Conservation (phyloP, 2,329 filamentous ascomycete species). For the Rhexocercosporidium sp. region DNA sequence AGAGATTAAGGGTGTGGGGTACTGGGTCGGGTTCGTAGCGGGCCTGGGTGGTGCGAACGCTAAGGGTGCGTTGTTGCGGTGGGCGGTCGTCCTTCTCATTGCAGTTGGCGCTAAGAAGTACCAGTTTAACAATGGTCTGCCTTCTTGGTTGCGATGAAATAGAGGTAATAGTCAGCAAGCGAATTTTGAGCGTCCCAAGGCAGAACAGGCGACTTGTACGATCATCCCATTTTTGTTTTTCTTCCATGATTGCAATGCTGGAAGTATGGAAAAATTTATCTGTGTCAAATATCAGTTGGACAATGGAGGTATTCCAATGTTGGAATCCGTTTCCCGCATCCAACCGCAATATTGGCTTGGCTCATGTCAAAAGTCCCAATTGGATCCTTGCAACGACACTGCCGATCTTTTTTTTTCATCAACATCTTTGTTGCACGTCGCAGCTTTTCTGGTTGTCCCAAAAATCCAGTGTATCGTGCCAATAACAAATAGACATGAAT, state of each 20-base stretch:
- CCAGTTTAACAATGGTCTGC: conserved; percentile 25
- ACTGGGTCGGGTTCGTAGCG: conserved; percentile 59
- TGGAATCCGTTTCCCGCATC: not conserved
- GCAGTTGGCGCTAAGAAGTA: conserved; percentile 29
- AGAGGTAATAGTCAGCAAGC: not conserved
- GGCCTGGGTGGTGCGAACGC: conserved; percentile 55
- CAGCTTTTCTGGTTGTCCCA: conserved; percentile 8
- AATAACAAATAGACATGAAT: no score
- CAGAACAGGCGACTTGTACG: conserved; percentile 12
- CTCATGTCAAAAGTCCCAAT: not conserved
- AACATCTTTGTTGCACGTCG: conserved; percentile 18
- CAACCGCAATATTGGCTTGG: not conserved
- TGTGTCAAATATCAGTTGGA: not conserved
- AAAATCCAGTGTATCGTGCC: no score
- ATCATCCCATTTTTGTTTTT: not conserved
- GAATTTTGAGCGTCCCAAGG: not conserved
- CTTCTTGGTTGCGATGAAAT: conserved; percentile 30
- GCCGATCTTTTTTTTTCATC: not conserved
- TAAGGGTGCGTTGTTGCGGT: conserved; percentile 25
- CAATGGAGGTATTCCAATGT: not conserved
- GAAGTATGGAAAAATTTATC: no score
- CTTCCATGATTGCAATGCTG: not conserved
- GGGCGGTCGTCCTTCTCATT: conserved; percentile 29
- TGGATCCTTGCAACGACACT: not conserved
- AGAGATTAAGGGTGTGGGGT: conserved; percentile 54